These are phyloP conservation scores for Acanthamoeba lugdunensis DNA, from an alignment of 208 protist genomes.

Conservation along the genomic window DNA sequence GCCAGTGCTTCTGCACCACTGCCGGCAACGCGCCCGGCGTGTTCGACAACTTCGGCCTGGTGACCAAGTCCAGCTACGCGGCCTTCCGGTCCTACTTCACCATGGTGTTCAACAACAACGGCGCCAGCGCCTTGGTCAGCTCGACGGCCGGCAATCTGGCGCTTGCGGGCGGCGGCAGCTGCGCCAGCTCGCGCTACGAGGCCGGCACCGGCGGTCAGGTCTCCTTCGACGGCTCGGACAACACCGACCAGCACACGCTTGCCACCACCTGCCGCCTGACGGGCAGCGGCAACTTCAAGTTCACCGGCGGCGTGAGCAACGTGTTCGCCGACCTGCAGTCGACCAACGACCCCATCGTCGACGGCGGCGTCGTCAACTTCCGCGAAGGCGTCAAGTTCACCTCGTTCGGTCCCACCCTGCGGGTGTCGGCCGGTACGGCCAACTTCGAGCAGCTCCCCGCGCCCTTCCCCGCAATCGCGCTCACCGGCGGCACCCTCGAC, in stretches of 20 bases:
- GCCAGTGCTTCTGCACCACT: conserved; percentile 33
- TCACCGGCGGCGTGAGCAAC: conserved; percentile 60
- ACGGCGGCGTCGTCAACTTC: conserved; percentile 70
- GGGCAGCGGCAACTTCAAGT: conserved; percentile 45
- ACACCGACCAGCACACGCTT: conserved; percentile 38
- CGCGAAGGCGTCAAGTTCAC: conserved; percentile 3
- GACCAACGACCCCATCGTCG: conserved; percentile 63
- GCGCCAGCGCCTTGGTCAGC: neutral
- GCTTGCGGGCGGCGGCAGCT: conserved; percentile 42
- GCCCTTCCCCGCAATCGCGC: conserved; percentile 14
- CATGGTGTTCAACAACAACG: conserved; percentile 39
- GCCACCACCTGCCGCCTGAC: conserved; percentile 19
- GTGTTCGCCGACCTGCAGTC: conserved; percentile 52
- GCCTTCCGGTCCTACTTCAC: neutral
- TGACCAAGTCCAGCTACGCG: conserved; percentile 19
- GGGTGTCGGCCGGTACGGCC: conserved; percentile 33
- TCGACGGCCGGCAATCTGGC: conserved; percentile 9
- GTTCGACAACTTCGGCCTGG: conserved; percentile 58
- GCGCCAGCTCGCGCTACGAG: neutral
- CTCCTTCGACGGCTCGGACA: conserved; percentile 14
- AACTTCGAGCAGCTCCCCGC: conserved; percentile 54
- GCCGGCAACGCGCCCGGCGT: conserved; percentile 38
- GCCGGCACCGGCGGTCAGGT: neutral
- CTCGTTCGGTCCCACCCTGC: conserved; percentile 42
- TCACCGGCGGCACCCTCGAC: conserved; percentile 37